These are phyloP conservation scores for Suillus fuscotomentosus DNA, from an alignment of 768 basidiomycete genomes.

Conservation along the genomic window DNA sequence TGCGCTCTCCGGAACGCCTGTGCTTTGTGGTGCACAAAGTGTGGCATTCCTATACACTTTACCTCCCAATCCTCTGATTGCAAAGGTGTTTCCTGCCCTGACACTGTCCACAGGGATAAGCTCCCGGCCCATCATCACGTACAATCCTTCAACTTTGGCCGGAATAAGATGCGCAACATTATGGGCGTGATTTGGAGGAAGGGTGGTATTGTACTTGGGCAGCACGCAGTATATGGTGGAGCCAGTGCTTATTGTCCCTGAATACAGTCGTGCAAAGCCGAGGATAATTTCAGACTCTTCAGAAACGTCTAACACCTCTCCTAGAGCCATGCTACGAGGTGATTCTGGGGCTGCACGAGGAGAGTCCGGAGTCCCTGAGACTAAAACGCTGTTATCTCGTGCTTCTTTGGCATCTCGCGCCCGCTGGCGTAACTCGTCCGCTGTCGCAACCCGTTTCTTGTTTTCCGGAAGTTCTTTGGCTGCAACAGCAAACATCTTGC, in stretches of 20 bases:
- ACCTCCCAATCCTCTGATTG: constrained; percentile 85
- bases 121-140: constrained; percentile 98
- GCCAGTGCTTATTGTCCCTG: constrained; percentile 73
- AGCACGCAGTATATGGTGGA: constrained; percentile 69
- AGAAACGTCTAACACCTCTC: neutral
- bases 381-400: constrained; percentile 18
- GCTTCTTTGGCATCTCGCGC: constrained; percentile 55
- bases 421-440: constrained; percentile 76
- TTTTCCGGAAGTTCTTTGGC: constrained; percentile 81
- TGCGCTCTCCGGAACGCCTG: constrained; percentile 36
- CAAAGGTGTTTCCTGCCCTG: constrained; percentile 92
- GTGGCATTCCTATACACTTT: constrained; percentile 91
- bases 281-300: constrained; percentile 64
- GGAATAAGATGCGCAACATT: constrained; percentile 66
- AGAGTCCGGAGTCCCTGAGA: constrained; percentile 7
- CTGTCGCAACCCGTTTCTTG: constrained; percentile 71
- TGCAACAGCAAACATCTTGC: constrained; percentile 98
- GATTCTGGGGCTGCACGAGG: constrained; percentile 3
- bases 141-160: constrained; percentile 72
- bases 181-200: constrained; percentile 60
- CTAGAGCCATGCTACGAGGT: neutral
- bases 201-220: constrained; percentile 76
- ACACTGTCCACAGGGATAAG: constrained; percentile 82
- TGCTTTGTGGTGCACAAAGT: constrained; percentile 64
- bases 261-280: constrained; percentile 93